Base-by-base conservation (phyloP, 148 eudicot species). In the Vaccinium macrocarpon region DNA sequence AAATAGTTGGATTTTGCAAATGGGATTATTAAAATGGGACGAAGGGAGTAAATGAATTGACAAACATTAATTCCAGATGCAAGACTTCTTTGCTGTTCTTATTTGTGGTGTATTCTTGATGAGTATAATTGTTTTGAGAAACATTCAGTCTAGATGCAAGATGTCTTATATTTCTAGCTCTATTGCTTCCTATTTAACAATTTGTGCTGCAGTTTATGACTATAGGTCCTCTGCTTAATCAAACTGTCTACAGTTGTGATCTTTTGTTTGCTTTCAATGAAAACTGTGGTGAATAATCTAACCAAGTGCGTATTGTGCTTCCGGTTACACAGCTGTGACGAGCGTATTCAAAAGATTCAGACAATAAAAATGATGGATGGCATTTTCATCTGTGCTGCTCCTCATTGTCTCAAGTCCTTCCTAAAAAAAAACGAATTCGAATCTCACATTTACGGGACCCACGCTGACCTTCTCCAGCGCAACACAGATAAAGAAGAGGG, bases 331-430 rank as follows among this genome's bases (percentile, higher is more conserved):
- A 96, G 99, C 68, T 96, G 99, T 80, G 95, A 95, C 84, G 98
- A 95, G 71, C 97, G 98, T 16, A 92, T 96, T 71, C 98, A 96
- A 80, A 96, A 96, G 90, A 96, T 96, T 66, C 99, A 96, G 86
- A 93, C 97, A 16, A 92, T 95, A 85, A 96, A 96, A 90, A 84
- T 95, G 93, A 91, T 92, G 95, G 99, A 97, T 87, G 98, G 99
- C 57, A 90, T 97, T 61, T 92, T 82, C 79, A 62, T 97, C 55
- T 95, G 99, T 88, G 97, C 97, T 23, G 99, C 98, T 74, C 96
- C 99, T 46, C 98, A 92, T 70, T 97, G 99, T 85, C 93, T 97
- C 82, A 97, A 93, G 79, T 95, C 99, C 57, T 97, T 93, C 81
- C 84, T 95, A 2, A 95, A 92, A 81, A 97, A 90, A 89, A 42